These are phyloP conservation scores for Penicillium glabrum DNA, from an alignment of 2,329 filamentous ascomycete species.

Conservation along the genomic window DNA sequence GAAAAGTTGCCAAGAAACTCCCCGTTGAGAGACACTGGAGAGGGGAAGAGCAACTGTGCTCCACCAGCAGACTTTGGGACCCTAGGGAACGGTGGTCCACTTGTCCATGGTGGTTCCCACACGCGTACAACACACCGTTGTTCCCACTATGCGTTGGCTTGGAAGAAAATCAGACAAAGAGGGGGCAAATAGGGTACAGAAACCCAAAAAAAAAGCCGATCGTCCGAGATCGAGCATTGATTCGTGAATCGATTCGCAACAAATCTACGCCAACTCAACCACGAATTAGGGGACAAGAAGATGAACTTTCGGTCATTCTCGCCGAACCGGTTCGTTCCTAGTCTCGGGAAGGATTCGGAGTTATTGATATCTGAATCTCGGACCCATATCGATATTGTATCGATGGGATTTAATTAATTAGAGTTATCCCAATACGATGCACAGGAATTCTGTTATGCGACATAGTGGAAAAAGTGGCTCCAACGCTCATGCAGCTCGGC, in stretches of 20 bases:
- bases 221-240: not conserved
- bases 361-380: not conserved
- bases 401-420: not conserved
- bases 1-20: not conserved
- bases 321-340: not conserved
- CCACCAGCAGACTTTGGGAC: not conserved
- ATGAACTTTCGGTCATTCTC: not conserved
- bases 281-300: not conserved
- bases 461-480: not conserved
- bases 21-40: not conserved
- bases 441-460: not conserved
- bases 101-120: slow-evolving; percentile 1
- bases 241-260: not conserved
- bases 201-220: not conserved
- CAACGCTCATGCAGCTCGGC: slow-evolving; percentile 5
- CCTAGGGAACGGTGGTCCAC: not conserved
- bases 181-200: not conserved
- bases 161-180: not conserved
- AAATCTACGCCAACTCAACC: not conserved
- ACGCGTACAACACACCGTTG: slow-evolving; percentile 5
- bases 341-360: not conserved
- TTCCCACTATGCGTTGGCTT: slow-evolving; percentile 1
- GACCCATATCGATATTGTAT: not conserved
- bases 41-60: not conserved
- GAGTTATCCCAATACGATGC: not conserved